Evolutionary conservation across 75 land plant species (phyloP).

Genomic region (Larix kaempferi): DNA sequence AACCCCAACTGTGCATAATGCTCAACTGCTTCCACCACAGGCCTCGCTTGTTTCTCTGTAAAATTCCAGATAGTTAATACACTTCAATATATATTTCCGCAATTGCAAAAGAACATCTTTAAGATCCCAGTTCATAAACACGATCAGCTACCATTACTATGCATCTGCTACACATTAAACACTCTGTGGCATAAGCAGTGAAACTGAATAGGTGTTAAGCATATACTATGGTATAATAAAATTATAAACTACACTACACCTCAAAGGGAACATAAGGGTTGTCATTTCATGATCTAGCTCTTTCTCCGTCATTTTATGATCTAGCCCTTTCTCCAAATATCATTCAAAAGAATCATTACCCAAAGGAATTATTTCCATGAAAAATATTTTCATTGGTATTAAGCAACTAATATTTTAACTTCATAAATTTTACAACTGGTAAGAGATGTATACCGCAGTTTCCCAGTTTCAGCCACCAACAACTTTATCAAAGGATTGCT

Average conservation of each 20-base stretch:
- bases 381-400: no score
- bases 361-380: neutral
- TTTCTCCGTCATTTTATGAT: neutral
- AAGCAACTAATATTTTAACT: neutral
- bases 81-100: neutral
- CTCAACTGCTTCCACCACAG: constrained; percentile 76
- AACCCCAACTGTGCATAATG: constrained; percentile 87
- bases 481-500: neutral
- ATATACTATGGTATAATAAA: neutral
- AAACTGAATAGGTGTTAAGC: neutral
- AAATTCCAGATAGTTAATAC: neutral
- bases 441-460: neutral
- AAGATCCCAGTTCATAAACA: neutral
- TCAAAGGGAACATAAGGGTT: neutral
- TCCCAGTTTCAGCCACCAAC: neutral
- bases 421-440: neutral
- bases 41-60: constrained; percentile 81
- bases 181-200: neutral
- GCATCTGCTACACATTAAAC: constrained; percentile 6
- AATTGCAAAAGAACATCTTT: neutral
- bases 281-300: neutral
- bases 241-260: neutral
- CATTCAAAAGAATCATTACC: neutral
- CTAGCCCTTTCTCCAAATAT: neutral
- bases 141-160: neutral